Evolutionary conservation across 257 asterid genomes (phyloP).

Genomic region (Haberlea rhodopensis): DNA sequence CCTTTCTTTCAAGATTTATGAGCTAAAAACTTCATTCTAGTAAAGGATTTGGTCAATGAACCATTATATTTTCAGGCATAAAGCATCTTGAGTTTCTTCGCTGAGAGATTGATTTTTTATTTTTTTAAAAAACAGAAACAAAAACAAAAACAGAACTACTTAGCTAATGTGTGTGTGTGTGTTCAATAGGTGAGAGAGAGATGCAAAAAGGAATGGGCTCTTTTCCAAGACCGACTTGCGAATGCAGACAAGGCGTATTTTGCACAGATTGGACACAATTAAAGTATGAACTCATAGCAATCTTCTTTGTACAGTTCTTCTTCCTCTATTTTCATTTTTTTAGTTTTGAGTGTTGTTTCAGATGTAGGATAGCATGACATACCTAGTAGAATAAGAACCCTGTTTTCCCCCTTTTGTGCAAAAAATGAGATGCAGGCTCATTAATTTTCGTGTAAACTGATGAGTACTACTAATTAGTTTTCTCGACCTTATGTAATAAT

Average conservation of each 20-base stretch:
- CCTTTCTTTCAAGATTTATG: neutral
- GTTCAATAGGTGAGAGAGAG: conserved; percentile 80
- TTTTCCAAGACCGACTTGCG: conserved; percentile 88
- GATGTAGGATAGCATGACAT: neutral
- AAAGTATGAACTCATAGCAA: conserved; percentile 10
- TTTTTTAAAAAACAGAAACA: no score
- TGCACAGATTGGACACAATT: conserved; percentile 48
- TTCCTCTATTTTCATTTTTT: conserved; percentile 18
- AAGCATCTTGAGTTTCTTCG: neutral
- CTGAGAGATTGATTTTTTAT: neutral
- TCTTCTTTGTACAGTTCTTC: conserved; percentile 34
- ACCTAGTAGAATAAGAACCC: neutral
- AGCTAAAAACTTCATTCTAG: neutral
- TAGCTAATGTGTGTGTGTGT: conserved; percentile 13
- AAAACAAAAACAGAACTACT: neutral
- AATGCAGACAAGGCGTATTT: conserved; percentile 78
- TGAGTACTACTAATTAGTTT: neutral
- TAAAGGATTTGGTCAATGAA: neutral
- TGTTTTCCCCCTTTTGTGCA: neutral
- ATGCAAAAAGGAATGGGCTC: conserved; percentile 92
- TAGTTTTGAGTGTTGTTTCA: conserved; percentile 17
- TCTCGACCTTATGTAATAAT: neutral
- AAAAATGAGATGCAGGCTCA: neutral
- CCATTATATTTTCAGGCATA: neutral
- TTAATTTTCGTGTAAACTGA: neutral